Base-by-base conservation (phyloP, 1,284 basidiomycete genomes). In the Cutaneotrichosporon arboriforme region DNA sequence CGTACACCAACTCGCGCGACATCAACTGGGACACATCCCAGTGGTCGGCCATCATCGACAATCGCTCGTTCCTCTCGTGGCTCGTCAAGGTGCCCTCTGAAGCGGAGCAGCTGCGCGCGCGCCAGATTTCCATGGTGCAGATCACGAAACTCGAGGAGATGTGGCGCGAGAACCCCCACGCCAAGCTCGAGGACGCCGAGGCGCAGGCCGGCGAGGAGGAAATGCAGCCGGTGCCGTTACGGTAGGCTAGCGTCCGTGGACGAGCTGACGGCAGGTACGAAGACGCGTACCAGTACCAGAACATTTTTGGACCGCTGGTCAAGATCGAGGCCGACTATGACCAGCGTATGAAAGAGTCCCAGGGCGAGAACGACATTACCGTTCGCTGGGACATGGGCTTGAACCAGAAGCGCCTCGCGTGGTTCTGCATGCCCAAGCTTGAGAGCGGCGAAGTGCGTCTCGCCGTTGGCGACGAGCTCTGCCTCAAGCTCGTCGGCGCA, bases 301-400 rank as follows among this genome's bases (percentile, higher is more conserved):
- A 97, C 71, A 97, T 98, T 55, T 94, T 97, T 68, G 94, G 94
- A 1, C 94, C 94, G 8, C 81, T 99, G 38, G 94, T 99, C 72
- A 98, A 98, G 79, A 97, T 98, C 65, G 96, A 99, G 72, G 96
- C 96, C 7, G 96, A 98, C 77, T 99, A 97, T 68, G 96, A 99
- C 74, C 94, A 96, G 76, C 84, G 87, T 57, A 81, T 98, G 67
- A 98, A 98, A 76, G 96, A 99, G 74, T 90, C 90, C 54, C 96
- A 98, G 77, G 97, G 93, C 0, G 96, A 99, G 77, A 94, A 89
- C 17, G 91, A 96, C 65, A 90, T 99, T 61, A 84, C 85, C 20
- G 87, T 99, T 13, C 81, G 96, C 41, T 99, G 96, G 96, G 96
- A 98, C 74, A 80, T 97, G 60, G 94, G 96, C 75, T 78, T 97